Conservation (phyloP, 2,329 filamentous ascomycete species). For the Fusarium floridanum region DNA sequence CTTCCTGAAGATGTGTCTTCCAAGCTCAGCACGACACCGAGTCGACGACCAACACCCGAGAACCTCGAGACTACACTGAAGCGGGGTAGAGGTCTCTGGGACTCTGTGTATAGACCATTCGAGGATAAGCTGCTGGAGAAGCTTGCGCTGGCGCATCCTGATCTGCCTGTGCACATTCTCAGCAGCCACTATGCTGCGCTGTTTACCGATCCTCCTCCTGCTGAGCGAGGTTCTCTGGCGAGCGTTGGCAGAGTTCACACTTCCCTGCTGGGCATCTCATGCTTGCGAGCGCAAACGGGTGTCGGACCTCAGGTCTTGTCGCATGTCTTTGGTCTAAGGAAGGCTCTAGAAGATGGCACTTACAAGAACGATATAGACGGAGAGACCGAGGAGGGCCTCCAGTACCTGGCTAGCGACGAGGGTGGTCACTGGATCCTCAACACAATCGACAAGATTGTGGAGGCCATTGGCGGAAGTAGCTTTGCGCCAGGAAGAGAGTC, state of each 20-base stretch:
- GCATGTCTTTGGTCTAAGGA: slow-evolving; percentile 84
- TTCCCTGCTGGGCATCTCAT: slow-evolving; percentile 79
- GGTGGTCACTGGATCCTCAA: slow-evolving; percentile 62
- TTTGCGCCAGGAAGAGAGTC: slow-evolving; percentile 51
- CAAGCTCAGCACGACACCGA: slow-evolving; percentile 67
- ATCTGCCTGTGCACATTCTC: slow-evolving; percentile 84
- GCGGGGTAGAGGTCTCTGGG: slow-evolving; percentile 78
- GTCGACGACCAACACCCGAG: slow-evolving; percentile 63
- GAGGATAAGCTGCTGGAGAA: slow-evolving; percentile 78
- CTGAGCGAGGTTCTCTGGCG: slow-evolving; percentile 57
- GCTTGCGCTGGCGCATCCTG: slow-evolving; percentile 81
- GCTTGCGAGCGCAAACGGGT: slow-evolving; percentile 82
- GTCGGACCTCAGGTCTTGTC: slow-evolving; percentile 86
- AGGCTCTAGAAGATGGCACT: slow-evolving; percentile 78
- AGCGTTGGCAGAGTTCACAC: slow-evolving; percentile 79
- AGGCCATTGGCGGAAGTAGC: slow-evolving; percentile 59
- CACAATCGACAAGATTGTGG: slow-evolving; percentile 59
- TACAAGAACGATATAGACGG: slow-evolving; percentile 54
- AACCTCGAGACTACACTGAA: slow-evolving; percentile 67
- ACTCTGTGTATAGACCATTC: slow-evolving; percentile 81
- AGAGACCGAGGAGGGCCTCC: slow-evolving; percentile 51
- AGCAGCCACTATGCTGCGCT: slow-evolving; percentile 80
- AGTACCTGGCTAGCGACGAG: slow-evolving; percentile 60
- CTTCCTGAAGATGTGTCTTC: slow-evolving; percentile 69
- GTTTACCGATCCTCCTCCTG: slow-evolving; percentile 74